Base-by-base conservation (phyloP, 2,329 filamentous ascomycete species). In the Ophiocordyceps sinensis region DNA sequence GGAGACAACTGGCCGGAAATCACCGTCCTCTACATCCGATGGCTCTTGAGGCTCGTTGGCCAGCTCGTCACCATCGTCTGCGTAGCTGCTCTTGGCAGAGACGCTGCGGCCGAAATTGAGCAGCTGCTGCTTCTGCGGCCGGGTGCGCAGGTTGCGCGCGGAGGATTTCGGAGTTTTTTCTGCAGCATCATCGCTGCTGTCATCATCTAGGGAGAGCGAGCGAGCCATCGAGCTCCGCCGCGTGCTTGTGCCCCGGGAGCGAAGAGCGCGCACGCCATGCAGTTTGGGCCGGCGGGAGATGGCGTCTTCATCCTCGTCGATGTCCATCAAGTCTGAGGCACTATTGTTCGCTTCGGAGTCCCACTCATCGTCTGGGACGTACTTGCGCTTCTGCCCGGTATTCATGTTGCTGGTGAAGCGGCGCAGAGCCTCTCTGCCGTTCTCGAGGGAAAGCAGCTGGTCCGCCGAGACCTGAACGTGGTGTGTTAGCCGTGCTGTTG, bases 1-100 rank as follows among this genome's bases (percentile, higher is more conserved):
- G 4, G 64, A 67, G 7, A 58, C 49, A 23, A 67, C 53, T 2
- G 62, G 51, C 30, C 49, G 41, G 29, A 62, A 61, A 29, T 60
- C 54, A 10, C 51, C 57, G 31, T 64, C 60, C 4, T 57, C 54
- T 10, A 54, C 55, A 11, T 58, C 58, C 4, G 53, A 60, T 11
- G 40, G 47, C 4, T 42, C 41, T 8, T 42, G 51, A n/a, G 44
- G 42, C 2, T 61, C 57, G 29, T 52, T 44, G 6, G 56, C 50
- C 13, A 63, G 43, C 44, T 63, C 60, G 36, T 63, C 60, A 7
- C 49, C 45, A n/a, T 57, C 49, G 31, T 52, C 49, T 3, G 41
- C 39, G 21, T 37, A 31, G 14, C 47, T 56, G 17, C 47, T 56
- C 39, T 50, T 49, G 41, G 54, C 47, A 15, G 49, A 46, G 47